phyloP scores from a whole-genome alignment of 371 early-diverging fungal species.

The Haplosporangium sp. region DNA sequence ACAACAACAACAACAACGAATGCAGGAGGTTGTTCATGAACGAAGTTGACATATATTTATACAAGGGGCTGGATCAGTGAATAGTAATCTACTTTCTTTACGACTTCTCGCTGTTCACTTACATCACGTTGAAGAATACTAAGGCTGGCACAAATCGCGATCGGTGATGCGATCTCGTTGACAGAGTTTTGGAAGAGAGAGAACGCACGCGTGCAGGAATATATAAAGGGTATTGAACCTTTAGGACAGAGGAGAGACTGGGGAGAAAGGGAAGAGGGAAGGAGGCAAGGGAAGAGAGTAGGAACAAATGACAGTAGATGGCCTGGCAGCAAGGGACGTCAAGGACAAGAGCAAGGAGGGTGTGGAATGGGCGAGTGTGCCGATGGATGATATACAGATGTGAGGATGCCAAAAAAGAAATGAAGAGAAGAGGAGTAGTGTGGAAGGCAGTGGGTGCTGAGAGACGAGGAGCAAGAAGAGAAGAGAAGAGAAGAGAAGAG shows the following conservation, averaged over 20 bases:
- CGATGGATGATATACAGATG: not conserved
- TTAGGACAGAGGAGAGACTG: slow-evolving; percentile 19
- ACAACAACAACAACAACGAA: not conserved
- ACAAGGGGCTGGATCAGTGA: not conserved
- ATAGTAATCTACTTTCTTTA: not conserved
- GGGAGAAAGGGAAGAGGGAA: slow-evolving; percentile 51
- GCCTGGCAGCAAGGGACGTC: not conserved
- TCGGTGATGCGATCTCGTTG: slow-evolving; percentile 16
- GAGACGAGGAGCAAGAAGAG: not conserved
- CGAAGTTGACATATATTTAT: not conserved
- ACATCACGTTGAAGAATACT: slow-evolving; percentile 30
- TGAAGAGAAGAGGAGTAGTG: too few relatives aligned
- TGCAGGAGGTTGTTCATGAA: not conserved
- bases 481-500: not conserved
- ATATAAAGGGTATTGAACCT: slow-evolving; percentile 7
- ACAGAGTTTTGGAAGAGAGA: not conserved
- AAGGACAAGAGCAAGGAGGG: not conserved
- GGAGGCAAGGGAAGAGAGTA: slow-evolving; percentile 7
- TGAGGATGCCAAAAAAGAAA: slow-evolving; percentile 1
- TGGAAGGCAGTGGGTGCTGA: not conserved
- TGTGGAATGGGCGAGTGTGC: slow-evolving; percentile 13
- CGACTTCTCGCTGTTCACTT: slow-evolving; percentile 1
- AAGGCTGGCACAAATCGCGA: slow-evolving; percentile 32
- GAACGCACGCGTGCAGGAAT: slow-evolving; percentile 14
- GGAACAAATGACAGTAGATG: slow-evolving; percentile 2